Conservation (phyloP, 768 basidiomycete species). For the Russula brevipes region DNA sequence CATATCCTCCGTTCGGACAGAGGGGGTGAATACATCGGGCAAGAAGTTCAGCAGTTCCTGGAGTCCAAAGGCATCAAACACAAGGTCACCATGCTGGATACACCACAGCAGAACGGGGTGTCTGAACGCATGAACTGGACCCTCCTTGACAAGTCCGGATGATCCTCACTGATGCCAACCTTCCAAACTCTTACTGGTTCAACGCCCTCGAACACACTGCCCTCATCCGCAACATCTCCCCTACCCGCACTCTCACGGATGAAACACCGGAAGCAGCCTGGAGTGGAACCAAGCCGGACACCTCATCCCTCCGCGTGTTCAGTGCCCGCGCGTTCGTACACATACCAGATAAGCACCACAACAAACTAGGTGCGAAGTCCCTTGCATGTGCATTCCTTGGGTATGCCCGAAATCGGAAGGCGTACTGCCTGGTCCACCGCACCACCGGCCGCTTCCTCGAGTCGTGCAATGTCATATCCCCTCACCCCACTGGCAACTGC, state of each 20-base stretch:
- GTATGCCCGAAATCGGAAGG: conserved; percentile 8
- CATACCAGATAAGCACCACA: neutral
- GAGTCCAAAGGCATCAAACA: conserved; percentile 22
- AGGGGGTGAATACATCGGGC: conserved; percentile 29
- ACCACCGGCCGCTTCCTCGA: neutral
- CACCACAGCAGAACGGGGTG: neutral
- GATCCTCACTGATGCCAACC: conserved; percentile 20
- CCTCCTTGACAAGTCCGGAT: conserved; percentile 16
- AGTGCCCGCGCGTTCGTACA: conserved; percentile 15
- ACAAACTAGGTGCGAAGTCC: conserved; percentile 19
- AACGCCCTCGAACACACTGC: neutral
- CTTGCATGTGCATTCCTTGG: conserved; percentile 22
- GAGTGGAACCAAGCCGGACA: conserved; percentile 20
- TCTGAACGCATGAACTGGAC: conserved; percentile 13
- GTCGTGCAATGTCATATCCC: conserved; percentile 17
- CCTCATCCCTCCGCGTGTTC: conserved; percentile 16
- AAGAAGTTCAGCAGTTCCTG: conserved; percentile 4
- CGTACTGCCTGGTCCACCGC: conserved; percentile 19
- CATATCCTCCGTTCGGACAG: conserved; percentile 28
- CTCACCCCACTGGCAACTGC: neutral
- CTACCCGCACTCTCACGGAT: conserved; percentile 20
- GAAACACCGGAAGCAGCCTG: conserved; percentile 23
- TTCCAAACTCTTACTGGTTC: conserved; percentile 24
- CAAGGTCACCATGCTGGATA: neutral
- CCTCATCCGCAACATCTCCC: neutral